Conservation (phyloP, 2,329 filamentous ascomycete genomes). For the Cladosporium colombiae region DNA sequence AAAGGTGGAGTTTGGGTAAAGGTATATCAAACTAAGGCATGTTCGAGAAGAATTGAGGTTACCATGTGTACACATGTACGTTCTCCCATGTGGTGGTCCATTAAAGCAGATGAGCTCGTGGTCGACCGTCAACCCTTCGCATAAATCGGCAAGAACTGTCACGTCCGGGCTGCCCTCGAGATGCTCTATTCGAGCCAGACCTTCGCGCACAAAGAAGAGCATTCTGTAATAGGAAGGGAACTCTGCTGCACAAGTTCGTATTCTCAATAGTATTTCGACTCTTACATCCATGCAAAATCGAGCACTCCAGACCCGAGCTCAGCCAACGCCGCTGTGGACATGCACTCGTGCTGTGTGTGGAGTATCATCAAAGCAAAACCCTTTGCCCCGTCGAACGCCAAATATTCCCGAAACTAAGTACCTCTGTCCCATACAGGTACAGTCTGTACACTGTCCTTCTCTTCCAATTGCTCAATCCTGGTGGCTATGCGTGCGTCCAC, state of each 20-base stretch:
- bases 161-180: not conserved
- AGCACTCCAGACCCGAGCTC: slow-evolving; percentile 3
- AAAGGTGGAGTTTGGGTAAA: not conserved
- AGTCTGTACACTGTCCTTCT: not conserved
- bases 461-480: not conserved
- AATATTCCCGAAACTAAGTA: not conserved
- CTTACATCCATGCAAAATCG: not conserved
- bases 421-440: not conserved
- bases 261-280: not conserved
- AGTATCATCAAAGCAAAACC: slow-evolving; percentile 2
- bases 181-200: not conserved
- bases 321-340: not conserved
- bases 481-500: not conserved
- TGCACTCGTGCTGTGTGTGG: slow-evolving; percentile 4
- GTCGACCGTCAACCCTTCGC: not conserved
- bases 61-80: not conserved
- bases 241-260: not conserved
- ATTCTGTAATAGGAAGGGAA: not conserved
- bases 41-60: not conserved
- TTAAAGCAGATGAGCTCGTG: not conserved
- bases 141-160: not conserved
- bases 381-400: not conserved
- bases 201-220: not conserved
- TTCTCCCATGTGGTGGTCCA: not conserved
- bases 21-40: too few species aligned